Evolutionary conservation across 1,284 basidiomycete species (phyloP).

Genomic region (Tilletia walkeri): DNA sequence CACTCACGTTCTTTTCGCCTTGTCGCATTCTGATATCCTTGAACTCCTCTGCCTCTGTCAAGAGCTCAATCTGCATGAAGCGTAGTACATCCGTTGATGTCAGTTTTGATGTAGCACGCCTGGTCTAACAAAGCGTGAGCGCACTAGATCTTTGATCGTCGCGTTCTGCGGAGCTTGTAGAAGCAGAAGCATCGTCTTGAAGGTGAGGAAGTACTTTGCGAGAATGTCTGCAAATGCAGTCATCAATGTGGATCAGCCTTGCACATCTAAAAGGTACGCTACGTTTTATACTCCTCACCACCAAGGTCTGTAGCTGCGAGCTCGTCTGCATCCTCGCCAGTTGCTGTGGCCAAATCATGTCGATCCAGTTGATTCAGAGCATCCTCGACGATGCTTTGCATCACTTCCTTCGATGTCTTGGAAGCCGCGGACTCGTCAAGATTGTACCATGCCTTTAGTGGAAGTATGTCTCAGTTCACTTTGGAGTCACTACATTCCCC

Average conservation of each 20-base stretch:
- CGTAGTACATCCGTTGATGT: not conserved
- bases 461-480: not conserved
- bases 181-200: slow-evolving; percentile 38
- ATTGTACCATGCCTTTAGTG: not conserved
- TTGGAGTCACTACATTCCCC: not conserved
- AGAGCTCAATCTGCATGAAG: slow-evolving; percentile 24
- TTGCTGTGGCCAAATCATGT: not conserved
- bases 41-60: slow-evolving; percentile 52
- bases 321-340: slow-evolving; percentile 14
- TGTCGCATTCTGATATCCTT: slow-evolving; percentile 47
- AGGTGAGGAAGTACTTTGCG: slow-evolving; percentile 38
- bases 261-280: not conserved
- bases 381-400: slow-evolving; percentile 9
- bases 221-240: slow-evolving; percentile 29
- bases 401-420: slow-evolving; percentile 7
- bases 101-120: no score
- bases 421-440: not conserved
- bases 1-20: slow-evolving; percentile 51
- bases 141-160: slow-evolving; percentile 22
- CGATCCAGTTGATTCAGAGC: slow-evolving; percentile 5
- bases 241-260: no score
- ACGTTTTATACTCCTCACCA: not conserved
- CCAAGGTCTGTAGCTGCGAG: slow-evolving; percentile 35
- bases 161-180: slow-evolving; percentile 24
- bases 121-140: not conserved